Percentiles rank a stretch among this genome's conserved stretches.
Evolutionary conservation across 169 alveolate species (phyloP).

Genomic region (Cryptosporidium parvum): DNA sequence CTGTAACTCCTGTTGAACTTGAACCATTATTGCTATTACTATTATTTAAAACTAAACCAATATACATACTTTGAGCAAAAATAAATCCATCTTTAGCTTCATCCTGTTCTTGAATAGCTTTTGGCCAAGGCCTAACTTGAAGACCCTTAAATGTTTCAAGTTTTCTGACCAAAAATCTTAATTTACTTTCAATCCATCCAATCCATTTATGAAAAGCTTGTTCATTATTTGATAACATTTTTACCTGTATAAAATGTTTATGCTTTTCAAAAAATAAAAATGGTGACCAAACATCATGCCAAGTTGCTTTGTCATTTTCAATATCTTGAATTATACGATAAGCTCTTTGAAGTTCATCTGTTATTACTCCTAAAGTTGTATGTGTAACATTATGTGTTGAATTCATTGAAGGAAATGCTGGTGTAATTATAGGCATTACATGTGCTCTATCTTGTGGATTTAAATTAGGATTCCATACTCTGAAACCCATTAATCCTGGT

Average conservation of each 20-base stretch:
- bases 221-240: conserved; percentile 84
- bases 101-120: conserved; percentile 58
- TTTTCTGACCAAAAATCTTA: conserved; percentile 84
- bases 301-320: conserved; percentile 78
- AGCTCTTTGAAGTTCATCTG: conserved; percentile 92
- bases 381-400: conserved; percentile 95
- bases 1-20: not conserved
- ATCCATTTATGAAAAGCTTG: conserved; percentile 82
- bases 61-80: conserved; percentile 70
- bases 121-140: conserved; percentile 86
- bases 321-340: conserved; percentile 74
- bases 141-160: conserved; percentile 84
- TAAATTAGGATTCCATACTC: conserved; percentile 92
- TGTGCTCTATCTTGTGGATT: conserved; percentile 91
- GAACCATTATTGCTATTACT: not conserved
- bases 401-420: conserved; percentile 98
- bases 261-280: conserved; percentile 82
- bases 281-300: conserved; percentile 84
- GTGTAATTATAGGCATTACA: conserved; percentile 96
- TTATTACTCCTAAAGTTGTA: conserved; percentile 92
- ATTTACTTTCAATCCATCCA: conserved; percentile 89
- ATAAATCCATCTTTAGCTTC: conserved; percentile 61
- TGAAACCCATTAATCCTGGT: conserved; percentile 90
- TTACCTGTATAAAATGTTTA: conserved; percentile 86
- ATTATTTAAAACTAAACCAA: conserved; percentile 44